Evolutionary conservation across 179 eudicot genomes (phyloP), one percentile per base, ranked within the genome.

Genomic region (Silene coronaria): DNA sequence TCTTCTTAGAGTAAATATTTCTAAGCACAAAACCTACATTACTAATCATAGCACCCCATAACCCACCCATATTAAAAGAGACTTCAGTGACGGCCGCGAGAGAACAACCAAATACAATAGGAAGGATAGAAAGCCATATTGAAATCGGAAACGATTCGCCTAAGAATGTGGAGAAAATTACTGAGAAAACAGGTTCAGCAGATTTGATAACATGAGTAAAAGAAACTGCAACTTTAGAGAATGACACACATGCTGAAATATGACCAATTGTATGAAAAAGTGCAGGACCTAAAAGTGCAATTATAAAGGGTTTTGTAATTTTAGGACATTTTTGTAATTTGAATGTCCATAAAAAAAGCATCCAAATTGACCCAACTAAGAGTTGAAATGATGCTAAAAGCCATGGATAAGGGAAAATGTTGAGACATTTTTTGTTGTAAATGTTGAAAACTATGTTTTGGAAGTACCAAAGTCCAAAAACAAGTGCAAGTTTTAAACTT

Each of bases 181-280:
- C 97, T 0, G 96, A 85, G 67, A 92, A 90, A 1, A 85, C 96
- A 30, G 97, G 97, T 75, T 92, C 97, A 3, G 97, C 87, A 0
- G 97, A 90, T 63, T 92, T 92, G 65, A 92, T 91, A 2, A 92
- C 97, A 79, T 92, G 97, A 1, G 97, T 92, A 79, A 92, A 92
- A 2, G 96, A 91, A 16, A 91, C 97, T 7, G 97, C 97, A 0
- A 92, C 97, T 57, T 92, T 92, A 0, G 97, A 92, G 77, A 91
- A 92, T 4, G 97, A 92, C 24, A 91, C 96, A 63, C 96, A 91
- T 9, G 97, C 97, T 2, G 96, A 91, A 53, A 91, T 92, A 83
- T 91, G 97, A 10, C 96, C 96, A 21, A 92, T 79, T 4, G 97
- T 91, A 87, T 92, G 96, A 72, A 92, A 92, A 3, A 92, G 83